A percentile compares a stretch with the other conserved stretches of the same genome.
Evolutionary conservation across 768 basidiomycete species (phyloP).

Genomic region (Agrocybe pediades): DNA sequence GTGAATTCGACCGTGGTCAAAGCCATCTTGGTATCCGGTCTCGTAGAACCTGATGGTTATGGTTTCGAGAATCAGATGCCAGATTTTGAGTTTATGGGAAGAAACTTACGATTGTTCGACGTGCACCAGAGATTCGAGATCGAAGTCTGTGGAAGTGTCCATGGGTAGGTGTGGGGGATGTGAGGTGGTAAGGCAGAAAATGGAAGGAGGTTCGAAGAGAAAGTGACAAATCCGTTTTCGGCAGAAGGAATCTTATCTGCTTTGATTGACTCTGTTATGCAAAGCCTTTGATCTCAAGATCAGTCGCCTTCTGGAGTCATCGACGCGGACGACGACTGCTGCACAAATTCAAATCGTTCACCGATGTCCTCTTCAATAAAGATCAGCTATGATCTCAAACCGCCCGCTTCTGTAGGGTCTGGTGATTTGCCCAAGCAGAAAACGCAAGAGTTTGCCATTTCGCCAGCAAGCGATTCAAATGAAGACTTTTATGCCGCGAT

Average conservation of each 20-base stretch:
- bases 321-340: neutral
- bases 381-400: constrained; percentile 23
- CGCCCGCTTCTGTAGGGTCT: constrained; percentile 10
- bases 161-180: neutral
- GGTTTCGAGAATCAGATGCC: neutral
- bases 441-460: constrained; percentile 13
- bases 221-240: neutral
- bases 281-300: neutral
- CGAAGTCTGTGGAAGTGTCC: constrained; percentile 35
- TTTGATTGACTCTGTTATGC: constrained; percentile 14
- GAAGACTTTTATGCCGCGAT: constrained; percentile 54
- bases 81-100: neutral
- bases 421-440: constrained; percentile 9
- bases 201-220: neutral
- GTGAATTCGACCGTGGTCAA: constrained; percentile 84
- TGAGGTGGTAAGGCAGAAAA: neutral
- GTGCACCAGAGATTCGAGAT: constrained; percentile 60
- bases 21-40: constrained; percentile 75
- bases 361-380: constrained; percentile 10
- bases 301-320: neutral
- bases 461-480: constrained; percentile 18
- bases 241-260: constrained; percentile 12
- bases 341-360: neutral
- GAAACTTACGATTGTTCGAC: constrained; percentile 61
- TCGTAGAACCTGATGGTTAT: constrained; percentile 69